phyloP scores from a whole-genome alignment of 768 basidiomycete species.

The Hygrophorus pudorinus region DNA sequence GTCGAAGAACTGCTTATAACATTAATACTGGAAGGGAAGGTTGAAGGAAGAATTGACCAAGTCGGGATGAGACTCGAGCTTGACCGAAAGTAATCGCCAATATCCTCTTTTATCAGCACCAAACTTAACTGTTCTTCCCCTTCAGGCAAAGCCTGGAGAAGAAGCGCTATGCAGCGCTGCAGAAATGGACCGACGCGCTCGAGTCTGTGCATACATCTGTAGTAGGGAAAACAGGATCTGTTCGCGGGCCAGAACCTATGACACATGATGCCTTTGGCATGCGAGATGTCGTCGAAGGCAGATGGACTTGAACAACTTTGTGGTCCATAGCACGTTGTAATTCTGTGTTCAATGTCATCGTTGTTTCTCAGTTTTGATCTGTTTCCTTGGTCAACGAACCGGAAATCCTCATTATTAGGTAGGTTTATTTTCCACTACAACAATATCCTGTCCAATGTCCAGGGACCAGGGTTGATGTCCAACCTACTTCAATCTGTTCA shows the following conservation, averaged over 20 bases:
- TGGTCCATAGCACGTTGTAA: no score
- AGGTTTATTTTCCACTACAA: no score
- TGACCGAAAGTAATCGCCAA: slow-evolving; percentile 59
- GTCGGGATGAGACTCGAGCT: slow-evolving; percentile 89
- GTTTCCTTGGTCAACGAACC: no score
- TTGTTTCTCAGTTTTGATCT: no score
- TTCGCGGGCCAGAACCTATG: slow-evolving; percentile 3
- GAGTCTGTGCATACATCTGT: slow-evolving; percentile 70
- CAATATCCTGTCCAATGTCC: no score
- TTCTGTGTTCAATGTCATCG: no score
- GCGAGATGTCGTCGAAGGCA: slow-evolving; percentile 3
- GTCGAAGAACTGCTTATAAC: slow-evolving; percentile 92
- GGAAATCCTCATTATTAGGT: no score
- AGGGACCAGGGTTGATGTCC: no score
- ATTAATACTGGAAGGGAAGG: slow-evolving; percentile 93
- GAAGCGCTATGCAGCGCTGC: slow-evolving; percentile 72
- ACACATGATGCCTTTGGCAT: not conserved
- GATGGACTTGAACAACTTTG: not conserved
- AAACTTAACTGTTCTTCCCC: not conserved
- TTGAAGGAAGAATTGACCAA: slow-evolving; percentile 95
- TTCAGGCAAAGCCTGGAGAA: slow-evolving; percentile 78
- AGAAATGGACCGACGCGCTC: slow-evolving; percentile 76
- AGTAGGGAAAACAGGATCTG: slow-evolving; percentile 53
- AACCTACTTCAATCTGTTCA: no score
- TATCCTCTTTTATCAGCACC: not conserved